phyloP scores from a whole-genome alignment of 768 basidiomycete species.

The Boletus coccyginus region DNA sequence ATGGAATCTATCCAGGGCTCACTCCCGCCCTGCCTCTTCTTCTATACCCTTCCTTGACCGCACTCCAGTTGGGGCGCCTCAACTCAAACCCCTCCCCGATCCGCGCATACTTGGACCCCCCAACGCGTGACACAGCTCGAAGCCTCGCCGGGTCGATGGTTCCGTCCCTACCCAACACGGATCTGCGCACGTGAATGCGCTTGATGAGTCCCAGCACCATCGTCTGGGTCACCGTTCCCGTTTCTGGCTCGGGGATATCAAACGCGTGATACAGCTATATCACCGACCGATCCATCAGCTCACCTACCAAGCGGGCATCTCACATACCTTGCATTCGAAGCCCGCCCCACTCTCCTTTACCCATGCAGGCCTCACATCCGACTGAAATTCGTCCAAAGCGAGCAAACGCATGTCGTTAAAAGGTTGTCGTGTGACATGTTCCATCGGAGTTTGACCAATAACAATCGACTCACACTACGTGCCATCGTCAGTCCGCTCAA shows the following conservation, averaged over 20 bases:
- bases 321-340: conserved; percentile 59
- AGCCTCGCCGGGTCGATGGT: conserved; percentile 48
- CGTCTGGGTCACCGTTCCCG: conserved; percentile 38
- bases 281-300: conserved; percentile 19
- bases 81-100: conserved; percentile 48
- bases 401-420: conserved; percentile 7
- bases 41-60: conserved; percentile 9
- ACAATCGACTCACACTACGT: conserved; percentile 44
- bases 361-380: conserved; percentile 46
- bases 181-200: conserved; percentile 48
- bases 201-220: conserved; percentile 56
- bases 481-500: conserved; percentile 56
- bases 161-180: conserved; percentile 43
- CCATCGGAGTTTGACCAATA: conserved; percentile 5
- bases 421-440: conserved; percentile 9
- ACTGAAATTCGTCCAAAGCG: conserved; percentile 31
- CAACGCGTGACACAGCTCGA: conserved; percentile 48
- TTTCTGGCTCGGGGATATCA: conserved; percentile 43
- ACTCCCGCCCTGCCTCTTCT: conserved; percentile 2
- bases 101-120: conserved; percentile 47
- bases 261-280: conserved; percentile 48
- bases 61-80: conserved; percentile 39
- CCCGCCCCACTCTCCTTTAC: conserved; percentile 58
- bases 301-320: conserved; percentile 12
- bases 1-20: conserved; percentile 20